Percentiles rank a stretch among this genome's conserved stretches.
Conservation (phyloP, 176 grass and related monocot species). For the Leersia perrieri region DNA sequence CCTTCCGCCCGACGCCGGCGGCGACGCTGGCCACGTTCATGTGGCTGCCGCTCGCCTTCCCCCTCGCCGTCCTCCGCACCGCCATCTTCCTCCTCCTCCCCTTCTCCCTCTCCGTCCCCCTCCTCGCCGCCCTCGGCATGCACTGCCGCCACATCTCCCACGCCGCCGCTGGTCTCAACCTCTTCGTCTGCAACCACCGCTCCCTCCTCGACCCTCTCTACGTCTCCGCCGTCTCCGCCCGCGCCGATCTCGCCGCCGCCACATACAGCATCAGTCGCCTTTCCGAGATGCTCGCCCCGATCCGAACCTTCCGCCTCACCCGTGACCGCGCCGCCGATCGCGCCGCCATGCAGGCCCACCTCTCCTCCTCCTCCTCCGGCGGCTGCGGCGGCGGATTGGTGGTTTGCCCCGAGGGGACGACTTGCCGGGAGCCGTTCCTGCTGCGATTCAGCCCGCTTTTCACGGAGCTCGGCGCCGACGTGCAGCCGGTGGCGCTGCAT, state of each 20-base stretch:
- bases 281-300: not conserved
- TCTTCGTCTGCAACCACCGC: not conserved
- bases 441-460: conserved; percentile 35
- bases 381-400: not conserved
- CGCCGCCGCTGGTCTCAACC: not conserved
- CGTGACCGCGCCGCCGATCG: not conserved
- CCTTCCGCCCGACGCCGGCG: conserved; percentile 53
- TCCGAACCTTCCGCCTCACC: conserved; percentile 7
- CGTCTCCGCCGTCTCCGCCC: not conserved
- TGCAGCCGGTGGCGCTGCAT: conserved; percentile 65
- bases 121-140: conserved; percentile 60
- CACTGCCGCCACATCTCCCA: conserved; percentile 31
- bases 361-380: not conserved
- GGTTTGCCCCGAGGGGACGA: conserved; percentile 36
- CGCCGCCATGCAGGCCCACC: not conserved
- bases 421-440: conserved; percentile 39
- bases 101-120: conserved; percentile 33
- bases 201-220: not conserved
- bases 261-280: not conserved
- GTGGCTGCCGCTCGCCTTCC: conserved; percentile 60
- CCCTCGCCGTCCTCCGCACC: conserved; percentile 42
- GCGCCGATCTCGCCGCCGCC: not conserved
- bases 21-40: conserved; percentile 58
- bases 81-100: conserved; percentile 41
- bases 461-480: conserved; percentile 52